Evolutionary conservation across 2,329 filamentous ascomycete species (phyloP), one percentile per base, ranked within the genome.

Genomic region (Calycina herbarum): DNA sequence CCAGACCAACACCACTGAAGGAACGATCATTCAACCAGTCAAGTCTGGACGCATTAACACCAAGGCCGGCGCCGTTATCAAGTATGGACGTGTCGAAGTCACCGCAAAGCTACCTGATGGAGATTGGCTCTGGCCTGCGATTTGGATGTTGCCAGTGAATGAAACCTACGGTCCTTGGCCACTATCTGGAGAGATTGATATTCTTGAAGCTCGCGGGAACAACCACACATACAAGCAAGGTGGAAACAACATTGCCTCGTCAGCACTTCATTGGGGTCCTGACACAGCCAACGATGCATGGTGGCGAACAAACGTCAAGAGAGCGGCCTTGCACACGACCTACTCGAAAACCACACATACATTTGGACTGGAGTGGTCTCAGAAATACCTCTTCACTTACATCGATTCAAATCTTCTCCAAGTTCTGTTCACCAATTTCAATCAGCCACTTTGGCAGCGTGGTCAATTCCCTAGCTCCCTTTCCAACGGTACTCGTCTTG

Each of bases 71-170:
- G 87, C 87, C 6, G 83, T 79, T 17, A 91, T 96, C 81, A 92
- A 88, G 78, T 96, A 91, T 75, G 92, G 92, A 59, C 89, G 91
- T 56, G 84, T 96, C 62, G 91, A 96, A 76, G 91, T 96, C 5
- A 87, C 84, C 1, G 92, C 92, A 31, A 89, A 89, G 78, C 79
- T 95, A 33, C 91, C 92, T 4, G 77, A 81, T 59, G 92, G 92
- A 63, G 92, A 95, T 79, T 95, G 92, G 92, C 83, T 96, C 11
- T 95, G 92, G 92, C 92, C 92, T 1, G 91, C 91, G n/a, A 94
- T 96, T 73, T 94, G 91, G 90, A 91, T 96, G 90, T 82, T 95
- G 81, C 92, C 92, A 1, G 86, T 86, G 58, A 82, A 89, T 56
- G 82, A 87, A 63, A 87, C 81, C 0, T 96, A 95, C 75, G 92